Conservation (phyloP, 2,329 filamentous ascomycete species). For the Diplodia scrobiculata region DNA sequence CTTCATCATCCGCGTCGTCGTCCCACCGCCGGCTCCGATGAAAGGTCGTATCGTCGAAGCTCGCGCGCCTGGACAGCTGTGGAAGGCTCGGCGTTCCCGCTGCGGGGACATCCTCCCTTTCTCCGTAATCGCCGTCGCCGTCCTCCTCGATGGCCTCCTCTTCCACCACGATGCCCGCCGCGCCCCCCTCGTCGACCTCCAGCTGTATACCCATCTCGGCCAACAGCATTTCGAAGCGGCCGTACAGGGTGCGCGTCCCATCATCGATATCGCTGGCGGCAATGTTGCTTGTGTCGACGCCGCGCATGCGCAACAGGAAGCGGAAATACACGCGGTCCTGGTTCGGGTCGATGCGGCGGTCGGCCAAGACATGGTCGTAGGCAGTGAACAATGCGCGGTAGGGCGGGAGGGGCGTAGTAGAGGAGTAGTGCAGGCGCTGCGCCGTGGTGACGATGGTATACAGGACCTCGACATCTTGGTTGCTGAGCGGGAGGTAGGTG, state of each 20-base stretch:
- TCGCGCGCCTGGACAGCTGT: conserved; percentile 50
- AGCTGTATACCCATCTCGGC: conserved; percentile 70
- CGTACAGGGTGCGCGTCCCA: conserved; percentile 57
- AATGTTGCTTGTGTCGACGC: neutral
- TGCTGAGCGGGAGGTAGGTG: neutral
- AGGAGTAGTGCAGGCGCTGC: conserved; percentile 61
- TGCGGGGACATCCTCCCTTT: neutral
- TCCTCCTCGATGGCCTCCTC: conserved; percentile 36
- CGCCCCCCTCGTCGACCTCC: conserved; percentile 57
- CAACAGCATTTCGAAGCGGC: conserved; percentile 71
- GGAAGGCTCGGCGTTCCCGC: neutral
- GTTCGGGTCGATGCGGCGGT: conserved; percentile 69
- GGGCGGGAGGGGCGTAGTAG: conserved; percentile 67
- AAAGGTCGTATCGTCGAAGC: conserved; percentile 55
- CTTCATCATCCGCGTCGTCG: conserved; percentile 31
- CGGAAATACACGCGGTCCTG: conserved; percentile 74
- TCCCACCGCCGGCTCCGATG: conserved; percentile 51
- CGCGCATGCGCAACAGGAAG: conserved; percentile 71
- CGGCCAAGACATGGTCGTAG: conserved; percentile 74
- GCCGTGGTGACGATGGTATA: conserved; percentile 75
- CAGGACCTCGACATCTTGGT: conserved; percentile 73
- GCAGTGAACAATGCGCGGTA: conserved; percentile 79
- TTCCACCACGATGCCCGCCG: conserved; percentile 38
- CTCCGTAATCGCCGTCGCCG: neutral
- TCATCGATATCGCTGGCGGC: conserved; percentile 35